Base-by-base conservation (phyloP, 2,329 filamentous ascomycete genomes). In the Aureobasidium sp. region DNA sequence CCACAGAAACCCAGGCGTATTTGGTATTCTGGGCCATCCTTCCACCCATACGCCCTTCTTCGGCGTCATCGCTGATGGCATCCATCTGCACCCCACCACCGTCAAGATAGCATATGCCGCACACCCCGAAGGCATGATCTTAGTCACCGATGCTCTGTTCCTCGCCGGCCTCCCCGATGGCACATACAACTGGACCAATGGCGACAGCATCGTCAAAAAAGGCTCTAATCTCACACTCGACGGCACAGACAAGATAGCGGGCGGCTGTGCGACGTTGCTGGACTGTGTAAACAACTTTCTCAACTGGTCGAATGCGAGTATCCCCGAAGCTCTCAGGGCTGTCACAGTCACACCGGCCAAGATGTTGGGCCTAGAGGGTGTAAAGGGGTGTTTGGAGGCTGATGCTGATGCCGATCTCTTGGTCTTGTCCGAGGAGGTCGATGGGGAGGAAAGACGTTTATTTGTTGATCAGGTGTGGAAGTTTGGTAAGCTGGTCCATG, bases 81-180 rank as follows among this genome's bases (percentile, higher is more conserved):
- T 95, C 65, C 92, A 97, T 72, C 79, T 96, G 36, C 91, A 96
- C 68, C 89, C 91, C 0, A 92, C 90, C 1, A 90, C 89, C 0
- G 85, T 96, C 75, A 92, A 91, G 73, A 93, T 96, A 64, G 91
- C 92, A 1, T 95, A 87, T 78, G 90, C 90, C 67, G 87, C 91
- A 0, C 90, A 96, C 70, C 91, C 90, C 0, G 83, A 87, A 5
- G 92, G 92, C 0, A 87, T 94, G 69, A 88, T 96, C 64, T 83
- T 97, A 6, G 91, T 97, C 48, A 96, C 92, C 0, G 92, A 97
- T 74, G 91, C 91, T 5, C 96, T 96, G 90, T 87, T 90, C 67
- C 82, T 96, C 17, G 87, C 90, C 22, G 92, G 92, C 0, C 79
- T 95, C 60, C 88, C 89, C 0, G 91, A 96, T 69, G 92, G 92